Percentiles rank a stretch among this genome's conserved stretches.
These are phyloP conservation scores for Cryptococcus neoformans DNA, from an alignment of 1,284 basidiomycete species.

Conservation along the genomic window DNA sequence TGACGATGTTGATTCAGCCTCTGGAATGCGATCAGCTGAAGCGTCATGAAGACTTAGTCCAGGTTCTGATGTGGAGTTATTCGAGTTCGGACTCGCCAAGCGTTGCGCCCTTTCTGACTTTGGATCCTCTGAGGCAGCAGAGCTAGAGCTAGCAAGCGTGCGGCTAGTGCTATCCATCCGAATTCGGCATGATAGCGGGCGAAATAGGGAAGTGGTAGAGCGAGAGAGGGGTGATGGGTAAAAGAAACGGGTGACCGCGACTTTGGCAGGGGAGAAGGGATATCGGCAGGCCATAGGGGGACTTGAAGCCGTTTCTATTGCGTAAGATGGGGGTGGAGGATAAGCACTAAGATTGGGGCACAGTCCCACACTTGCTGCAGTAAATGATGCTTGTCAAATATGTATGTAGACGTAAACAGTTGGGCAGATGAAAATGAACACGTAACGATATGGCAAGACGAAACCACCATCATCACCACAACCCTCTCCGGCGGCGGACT, in stretches of 20 bases:
- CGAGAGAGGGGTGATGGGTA: background rate
- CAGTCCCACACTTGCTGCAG: too few species aligned
- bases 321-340: too few species aligned
- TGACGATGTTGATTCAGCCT: background rate
- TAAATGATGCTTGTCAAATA: too few species aligned
- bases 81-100: background rate
- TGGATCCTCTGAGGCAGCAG: background rate
- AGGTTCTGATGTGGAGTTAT: background rate
- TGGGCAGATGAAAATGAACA: too few species aligned
- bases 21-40: too few species aligned
- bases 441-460: too few species aligned
- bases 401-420: too few species aligned
- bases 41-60: background rate
- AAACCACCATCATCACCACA: too few species aligned
- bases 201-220: background rate
- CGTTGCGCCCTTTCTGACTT: background rate
- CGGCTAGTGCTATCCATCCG: background rate
- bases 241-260: background rate
- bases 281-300: conserved; percentile 10
- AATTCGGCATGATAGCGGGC: background rate
- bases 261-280: background rate
- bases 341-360: too few species aligned
- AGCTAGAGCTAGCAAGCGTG: background rate
- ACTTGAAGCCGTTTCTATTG: too few species aligned
- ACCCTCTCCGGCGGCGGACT: too few species aligned